A percentile compares a stretch with the other conserved stretches of the same genome.
phyloP scores from a whole-genome alignment of 2,329 filamentous ascomycete genomes.

The Macrophomina pseudophaseolina region DNA sequence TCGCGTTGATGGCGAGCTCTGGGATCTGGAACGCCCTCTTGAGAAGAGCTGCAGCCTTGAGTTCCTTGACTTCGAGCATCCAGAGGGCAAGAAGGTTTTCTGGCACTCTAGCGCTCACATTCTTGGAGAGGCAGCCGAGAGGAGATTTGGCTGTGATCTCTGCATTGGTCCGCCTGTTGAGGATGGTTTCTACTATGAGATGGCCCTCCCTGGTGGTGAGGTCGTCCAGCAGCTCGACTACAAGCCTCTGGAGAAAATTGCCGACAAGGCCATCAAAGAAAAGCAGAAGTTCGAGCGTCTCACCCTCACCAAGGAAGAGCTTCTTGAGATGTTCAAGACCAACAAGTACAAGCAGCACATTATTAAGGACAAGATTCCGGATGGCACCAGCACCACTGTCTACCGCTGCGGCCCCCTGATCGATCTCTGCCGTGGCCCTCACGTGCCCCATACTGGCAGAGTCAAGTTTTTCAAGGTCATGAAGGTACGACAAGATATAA shows the following conservation, averaged over 20 bases:
- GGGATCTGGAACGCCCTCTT: constrained; percentile 90
- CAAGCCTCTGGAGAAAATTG: constrained; percentile 81
- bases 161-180: constrained; percentile 93
- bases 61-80: constrained; percentile 79
- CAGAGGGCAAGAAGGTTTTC: constrained; percentile 87
- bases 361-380: constrained; percentile 88
- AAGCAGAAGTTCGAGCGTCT: constrained; percentile 94
- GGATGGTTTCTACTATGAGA: constrained; percentile 97
- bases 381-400: constrained; percentile 89
- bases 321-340: constrained; percentile 95
- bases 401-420: constrained; percentile 94
- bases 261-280: constrained; percentile 87
- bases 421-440: constrained; percentile 92
- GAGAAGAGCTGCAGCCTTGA: constrained; percentile 87
- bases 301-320: constrained; percentile 84
- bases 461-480: constrained; percentile 95
- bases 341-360: constrained; percentile 99
- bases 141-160: constrained; percentile 86
- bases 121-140: constrained; percentile 91
- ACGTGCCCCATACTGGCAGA: constrained; percentile 89
- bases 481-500: constrained; percentile 58
- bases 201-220: constrained; percentile 77
- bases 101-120: constrained; percentile 98
- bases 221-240: constrained; percentile 78
- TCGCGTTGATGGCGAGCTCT: constrained; percentile 81